These are phyloP conservation scores for Coemansia sp. DNA, from an alignment of 192 early-diverging fungal species.

Conservation along the genomic window DNA sequence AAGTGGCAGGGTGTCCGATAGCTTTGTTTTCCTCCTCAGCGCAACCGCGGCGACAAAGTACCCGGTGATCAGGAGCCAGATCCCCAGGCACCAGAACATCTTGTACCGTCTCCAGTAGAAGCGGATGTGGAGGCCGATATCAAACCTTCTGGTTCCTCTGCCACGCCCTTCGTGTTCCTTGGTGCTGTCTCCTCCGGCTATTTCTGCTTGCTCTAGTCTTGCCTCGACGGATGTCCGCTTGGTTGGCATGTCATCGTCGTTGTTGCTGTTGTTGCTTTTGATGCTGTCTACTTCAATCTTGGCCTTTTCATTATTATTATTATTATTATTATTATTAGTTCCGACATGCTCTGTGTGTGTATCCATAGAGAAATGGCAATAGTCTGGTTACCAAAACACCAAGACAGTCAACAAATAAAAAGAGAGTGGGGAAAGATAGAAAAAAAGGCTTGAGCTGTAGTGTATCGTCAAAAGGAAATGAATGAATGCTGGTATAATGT, in stretches of 20 bases:
- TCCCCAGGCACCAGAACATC: constrained; percentile 31
- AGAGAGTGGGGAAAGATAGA: no score
- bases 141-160: not conserved
- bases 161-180: not conserved
- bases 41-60: constrained; percentile 65
- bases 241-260: not conserved
- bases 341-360: not conserved
- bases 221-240: constrained; percentile 3
- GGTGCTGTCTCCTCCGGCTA: not conserved
- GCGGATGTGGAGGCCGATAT: not conserved
- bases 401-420: not conserved
- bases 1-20: constrained; percentile 55
- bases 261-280: not conserved
- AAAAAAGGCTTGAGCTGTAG: no score
- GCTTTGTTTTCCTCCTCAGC: constrained; percentile 54
- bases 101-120: constrained; percentile 21
- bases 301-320: no score
- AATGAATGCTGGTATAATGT: no score
- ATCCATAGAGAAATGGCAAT: not conserved
- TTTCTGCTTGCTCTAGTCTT: not conserved
- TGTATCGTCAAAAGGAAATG: no score
- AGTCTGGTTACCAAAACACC: no score
- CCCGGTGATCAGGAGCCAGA: constrained; percentile 60
- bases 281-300: no score
- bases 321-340: not conserved